Base-by-base conservation (phyloP, 2,329 filamentous ascomycete species). In the Dendrostoma leiphaemia region DNA sequence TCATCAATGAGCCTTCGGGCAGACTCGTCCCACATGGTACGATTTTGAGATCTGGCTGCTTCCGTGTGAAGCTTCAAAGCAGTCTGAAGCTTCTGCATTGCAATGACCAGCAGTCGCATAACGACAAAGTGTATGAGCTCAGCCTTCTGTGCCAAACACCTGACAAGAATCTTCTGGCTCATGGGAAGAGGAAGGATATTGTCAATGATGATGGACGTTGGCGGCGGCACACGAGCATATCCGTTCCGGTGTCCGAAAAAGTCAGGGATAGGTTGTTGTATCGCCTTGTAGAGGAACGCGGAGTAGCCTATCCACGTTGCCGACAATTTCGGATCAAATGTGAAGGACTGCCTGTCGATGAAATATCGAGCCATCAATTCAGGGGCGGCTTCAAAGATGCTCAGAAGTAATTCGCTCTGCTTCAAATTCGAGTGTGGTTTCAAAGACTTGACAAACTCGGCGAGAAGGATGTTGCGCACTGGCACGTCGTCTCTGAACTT, bases 241-340 rank as follows among this genome's bases (percentile, higher is more conserved):
- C 76, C 77, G 12, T 81, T 78, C 37, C 77, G 77, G 61, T 85
- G 83, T 12, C 91, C 91, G 65, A 93, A 90, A 57, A 81, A 82
- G 24, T 74, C 67, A 2, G 92, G 92, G 2, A 96, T 76, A 1
- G 86, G 84, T 32, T 95, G 75, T 54, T 87, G 82, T 43, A 97
- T 84, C 1, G 86, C 84, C 57, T 88, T 89, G 69, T 95, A 96
- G 5, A 99, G 73, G 59, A 97, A 90, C 0, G 91, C 85, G 0
- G 91, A 91, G 67, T 95, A 96, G 38, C 93, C 92, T 61, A 97
- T 89, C 94, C 94, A 99, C 0, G 91, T 94, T 41, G 91, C 86
- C 3, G 91, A 94, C 5, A 95, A 79, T 66, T 96, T 97, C 0
- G 94, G 92, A 38, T 97, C 92, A 59, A 96, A 91, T 0, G 86